Conservation (phyloP, 1,139 yeast genomes). For the Yamadazyma epiphylla region DNA sequence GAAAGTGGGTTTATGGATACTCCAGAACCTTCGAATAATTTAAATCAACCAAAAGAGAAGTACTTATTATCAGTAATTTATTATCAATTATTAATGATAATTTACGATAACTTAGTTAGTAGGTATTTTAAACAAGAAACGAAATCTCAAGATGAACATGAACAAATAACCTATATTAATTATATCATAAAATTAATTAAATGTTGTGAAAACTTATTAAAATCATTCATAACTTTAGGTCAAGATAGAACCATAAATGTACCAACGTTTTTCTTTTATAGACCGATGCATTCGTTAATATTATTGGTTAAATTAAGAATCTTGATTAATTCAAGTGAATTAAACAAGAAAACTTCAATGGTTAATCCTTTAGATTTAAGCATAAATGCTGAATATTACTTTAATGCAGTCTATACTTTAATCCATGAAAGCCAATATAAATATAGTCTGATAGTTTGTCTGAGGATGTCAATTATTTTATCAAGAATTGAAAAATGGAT, state of each 20-base stretch:
- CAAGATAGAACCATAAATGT: slow-evolving; percentile 31
- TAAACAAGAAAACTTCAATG: slow-evolving; percentile 11
- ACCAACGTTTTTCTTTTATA: slow-evolving; percentile 53
- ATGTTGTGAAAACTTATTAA: slow-evolving; percentile 42
- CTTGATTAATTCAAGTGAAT: slow-evolving; percentile 35
- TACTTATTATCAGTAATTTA: slow-evolving; percentile 35
- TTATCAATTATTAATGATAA: slow-evolving; percentile 44
- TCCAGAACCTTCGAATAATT: slow-evolving; percentile 9
- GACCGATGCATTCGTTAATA: slow-evolving; percentile 54
- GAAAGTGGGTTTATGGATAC: slow-evolving; percentile 28
- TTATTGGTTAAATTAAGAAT: slow-evolving; percentile 43
- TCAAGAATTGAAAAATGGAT: slow-evolving; percentile 47
- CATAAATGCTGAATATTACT: slow-evolving; percentile 35
- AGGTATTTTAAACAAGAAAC: slow-evolving; percentile 13
- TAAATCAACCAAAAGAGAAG: slow-evolving; percentile 23
- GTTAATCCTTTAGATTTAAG: slow-evolving; percentile 15
- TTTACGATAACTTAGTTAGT: slow-evolving; percentile 41
- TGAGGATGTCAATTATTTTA: slow-evolving; percentile 40
- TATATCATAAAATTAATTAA: slow-evolving; percentile 37
- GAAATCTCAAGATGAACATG: slow-evolving; percentile 6
- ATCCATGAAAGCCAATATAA: slow-evolving; percentile 20
- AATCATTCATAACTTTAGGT: slow-evolving; percentile 39
- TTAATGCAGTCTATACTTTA: slow-evolving; percentile 22
- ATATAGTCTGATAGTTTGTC: slow-evolving; percentile 33
- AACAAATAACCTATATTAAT: slow-evolving; percentile 22